Conservation (phyloP, 352 stramenopile species). For the Phytophthora pisi region DNA sequence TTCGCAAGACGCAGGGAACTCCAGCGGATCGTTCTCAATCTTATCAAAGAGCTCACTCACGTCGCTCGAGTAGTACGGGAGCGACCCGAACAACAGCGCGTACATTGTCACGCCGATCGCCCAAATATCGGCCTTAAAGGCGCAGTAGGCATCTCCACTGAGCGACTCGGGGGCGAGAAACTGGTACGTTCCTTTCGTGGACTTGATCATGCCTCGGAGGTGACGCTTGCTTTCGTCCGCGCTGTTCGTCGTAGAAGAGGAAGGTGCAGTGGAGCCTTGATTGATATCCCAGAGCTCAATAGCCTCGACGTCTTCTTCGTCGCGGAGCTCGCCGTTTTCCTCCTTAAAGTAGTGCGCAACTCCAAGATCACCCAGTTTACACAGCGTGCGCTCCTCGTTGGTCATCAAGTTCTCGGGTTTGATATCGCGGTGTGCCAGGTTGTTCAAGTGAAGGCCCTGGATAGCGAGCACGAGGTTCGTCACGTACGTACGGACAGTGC, state of each 20-base stretch:
- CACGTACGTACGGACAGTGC: conserved; percentile 56
- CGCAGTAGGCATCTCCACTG: conserved; percentile 70
- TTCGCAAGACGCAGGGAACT: conserved; percentile 51
- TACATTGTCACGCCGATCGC: conserved; percentile 93
- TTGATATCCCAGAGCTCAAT: conserved; percentile 59
- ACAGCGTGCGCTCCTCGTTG: conserved; percentile 55
- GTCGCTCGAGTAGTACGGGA: conserved; percentile 91
- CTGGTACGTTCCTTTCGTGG: conserved; percentile 80
- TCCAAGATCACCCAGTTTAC: conserved; percentile 85
- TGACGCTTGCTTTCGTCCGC: conserved; percentile 7
- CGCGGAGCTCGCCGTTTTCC: conserved; percentile 50
- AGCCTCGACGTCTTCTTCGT: conserved; percentile 54
- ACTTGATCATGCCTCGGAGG: conserved; percentile 56
- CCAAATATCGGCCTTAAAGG: conserved; percentile 91
- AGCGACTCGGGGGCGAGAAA: conserved; percentile 76
- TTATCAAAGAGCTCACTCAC: conserved; percentile 90
- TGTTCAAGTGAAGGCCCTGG: conserved; percentile 75
- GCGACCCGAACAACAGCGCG: conserved; percentile 82
- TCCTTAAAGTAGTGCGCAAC: conserved; percentile 81
- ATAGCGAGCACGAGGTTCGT: conserved; percentile 70
- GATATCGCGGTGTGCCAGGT: conserved; percentile 86
- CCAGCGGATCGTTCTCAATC: conserved; percentile 70
- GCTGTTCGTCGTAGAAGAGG: background rate
- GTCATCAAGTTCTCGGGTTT: conserved; percentile 87
- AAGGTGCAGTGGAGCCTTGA: conserved; percentile 11